These are phyloP conservation scores for Yamadazyma sp. DNA, from an alignment of 1,139 yeast genomes.

Conservation along the genomic window DNA sequence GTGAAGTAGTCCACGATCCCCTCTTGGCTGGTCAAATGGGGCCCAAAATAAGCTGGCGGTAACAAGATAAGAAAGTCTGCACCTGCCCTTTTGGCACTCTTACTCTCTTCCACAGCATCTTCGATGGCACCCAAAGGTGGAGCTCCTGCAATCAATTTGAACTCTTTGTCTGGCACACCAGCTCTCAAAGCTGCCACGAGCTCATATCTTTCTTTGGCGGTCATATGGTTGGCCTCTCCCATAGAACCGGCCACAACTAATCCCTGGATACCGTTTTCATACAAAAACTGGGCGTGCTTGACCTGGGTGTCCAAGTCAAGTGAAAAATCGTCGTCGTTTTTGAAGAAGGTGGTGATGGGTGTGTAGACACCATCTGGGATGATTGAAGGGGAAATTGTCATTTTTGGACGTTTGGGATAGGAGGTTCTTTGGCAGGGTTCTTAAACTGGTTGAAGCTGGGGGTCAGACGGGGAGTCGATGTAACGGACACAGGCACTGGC, in stretches of 20 bases:
- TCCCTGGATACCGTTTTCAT: constrained; percentile 45
- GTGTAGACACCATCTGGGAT: constrained; percentile 40
- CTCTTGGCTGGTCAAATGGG: constrained; percentile 30
- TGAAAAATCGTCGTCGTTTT: constrained; percentile 30
- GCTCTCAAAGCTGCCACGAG: constrained; percentile 22
- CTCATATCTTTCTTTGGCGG: constrained; percentile 31
- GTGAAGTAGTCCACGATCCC: constrained; percentile 36
- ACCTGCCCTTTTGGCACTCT: constrained; percentile 30
- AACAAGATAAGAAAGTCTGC: constrained; percentile 34
- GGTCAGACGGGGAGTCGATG: too few species aligned
- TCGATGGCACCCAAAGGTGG: constrained; percentile 28
- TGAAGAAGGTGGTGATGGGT: constrained; percentile 53
- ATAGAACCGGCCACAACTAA: constrained; percentile 50
- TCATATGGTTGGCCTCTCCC: constrained; percentile 40
- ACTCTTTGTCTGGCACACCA: constrained; percentile 27
- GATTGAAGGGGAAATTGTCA: constrained; percentile 13
- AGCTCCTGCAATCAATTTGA: constrained; percentile 36
- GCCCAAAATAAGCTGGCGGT: constrained; percentile 37
- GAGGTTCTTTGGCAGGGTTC: too few species aligned
- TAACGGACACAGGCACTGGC: background rate
- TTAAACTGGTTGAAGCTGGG: too few species aligned
- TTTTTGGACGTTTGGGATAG: constrained; percentile 2
- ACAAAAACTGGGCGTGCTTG: constrained; percentile 39
- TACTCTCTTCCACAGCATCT: constrained; percentile 32
- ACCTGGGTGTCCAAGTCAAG: constrained; percentile 45